A percentile compares a stretch with the other conserved stretches of the same genome.
Evolutionary conservation across 2,329 filamentous ascomycete species (phyloP).

Genomic region (Westerdykella aurantiaca): DNA sequence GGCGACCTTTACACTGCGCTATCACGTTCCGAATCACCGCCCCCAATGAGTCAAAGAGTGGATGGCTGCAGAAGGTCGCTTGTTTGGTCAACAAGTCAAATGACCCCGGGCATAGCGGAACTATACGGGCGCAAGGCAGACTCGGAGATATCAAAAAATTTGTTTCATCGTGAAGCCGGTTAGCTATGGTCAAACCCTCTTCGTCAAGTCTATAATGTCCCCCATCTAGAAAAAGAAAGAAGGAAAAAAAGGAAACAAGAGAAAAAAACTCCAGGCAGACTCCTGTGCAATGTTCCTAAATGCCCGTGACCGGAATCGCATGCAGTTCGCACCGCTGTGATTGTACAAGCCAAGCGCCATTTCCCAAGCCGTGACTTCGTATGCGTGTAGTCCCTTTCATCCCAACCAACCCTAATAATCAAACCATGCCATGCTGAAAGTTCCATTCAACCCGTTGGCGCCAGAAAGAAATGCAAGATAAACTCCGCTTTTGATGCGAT

Average conservation of each 20-base stretch:
- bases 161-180: no score
- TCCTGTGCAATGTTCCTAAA: conserved; percentile 13
- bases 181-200: neutral
- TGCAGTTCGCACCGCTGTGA: conserved; percentile 17
- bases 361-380: conserved; percentile 4
- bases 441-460: conserved; percentile 23
- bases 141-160: no score
- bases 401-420: conserved; percentile 4
- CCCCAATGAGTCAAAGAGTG: no score
- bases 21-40: no score
- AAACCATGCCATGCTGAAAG: conserved; percentile 12
- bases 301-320: conserved; percentile 13
- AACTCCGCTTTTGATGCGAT: conserved; percentile 7
- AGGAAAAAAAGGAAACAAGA: neutral
- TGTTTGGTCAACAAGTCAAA: no score
- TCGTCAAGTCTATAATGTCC: no score
- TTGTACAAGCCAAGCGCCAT: conserved; percentile 19
- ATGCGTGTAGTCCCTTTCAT: conserved; percentile 12
- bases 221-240: no score
- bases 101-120: no score
- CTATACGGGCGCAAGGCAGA: no score
- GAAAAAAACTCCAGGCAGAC: conserved; percentile 1
- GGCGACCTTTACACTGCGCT: neutral
- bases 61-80: no score
- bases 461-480: conserved; percentile 8